Percentiles rank a stretch among this genome's conserved stretches.
Conservation (phyloP, 495 filamentous ascomycete species). For the Wilcoxina mikolae region DNA sequence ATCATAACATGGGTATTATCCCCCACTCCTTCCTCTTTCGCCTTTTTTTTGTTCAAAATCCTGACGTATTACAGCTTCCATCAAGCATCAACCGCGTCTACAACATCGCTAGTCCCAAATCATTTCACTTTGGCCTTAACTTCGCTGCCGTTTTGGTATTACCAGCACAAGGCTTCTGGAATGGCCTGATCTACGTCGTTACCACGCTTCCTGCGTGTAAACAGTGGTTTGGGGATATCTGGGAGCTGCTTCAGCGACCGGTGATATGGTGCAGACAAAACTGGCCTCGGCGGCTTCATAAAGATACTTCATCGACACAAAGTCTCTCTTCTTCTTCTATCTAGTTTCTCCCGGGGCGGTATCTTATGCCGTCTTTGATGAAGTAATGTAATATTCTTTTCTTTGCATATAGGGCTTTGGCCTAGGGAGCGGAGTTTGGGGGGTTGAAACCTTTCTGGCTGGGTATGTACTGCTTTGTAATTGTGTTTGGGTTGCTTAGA, state of each 20-base stretch:
- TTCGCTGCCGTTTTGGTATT: conserved; percentile 59
- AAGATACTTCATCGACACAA: too few species aligned
- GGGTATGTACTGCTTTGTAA: too few species aligned
- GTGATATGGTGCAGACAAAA: background rate
- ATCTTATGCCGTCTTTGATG: too few species aligned
- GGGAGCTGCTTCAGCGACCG: background rate
- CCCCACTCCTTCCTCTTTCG: background rate
- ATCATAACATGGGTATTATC: conserved; percentile 57
- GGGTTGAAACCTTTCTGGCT: too few species aligned
- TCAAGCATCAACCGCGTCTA: conserved; percentile 69
- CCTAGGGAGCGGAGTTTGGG: too few species aligned
- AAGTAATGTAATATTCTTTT: too few species aligned
- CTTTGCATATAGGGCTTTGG: too few species aligned
- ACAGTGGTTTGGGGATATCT: conserved; percentile 12
- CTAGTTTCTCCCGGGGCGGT: too few species aligned
- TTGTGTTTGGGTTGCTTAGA: too few species aligned
- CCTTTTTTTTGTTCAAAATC: background rate
- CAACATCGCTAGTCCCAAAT: conserved; percentile 41
- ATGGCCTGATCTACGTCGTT: conserved; percentile 61
- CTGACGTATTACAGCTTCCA: conserved; percentile 39
- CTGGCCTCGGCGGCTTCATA: too few species aligned
- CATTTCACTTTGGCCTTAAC: conserved; percentile 45
- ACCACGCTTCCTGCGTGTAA: conserved; percentile 35
- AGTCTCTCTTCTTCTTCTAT: too few species aligned
- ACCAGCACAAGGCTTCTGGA: conserved; percentile 80